These are phyloP conservation scores for Yamadazyma nakazawae DNA, from an alignment of 805 yeast genomes.

Conservation along the genomic window DNA sequence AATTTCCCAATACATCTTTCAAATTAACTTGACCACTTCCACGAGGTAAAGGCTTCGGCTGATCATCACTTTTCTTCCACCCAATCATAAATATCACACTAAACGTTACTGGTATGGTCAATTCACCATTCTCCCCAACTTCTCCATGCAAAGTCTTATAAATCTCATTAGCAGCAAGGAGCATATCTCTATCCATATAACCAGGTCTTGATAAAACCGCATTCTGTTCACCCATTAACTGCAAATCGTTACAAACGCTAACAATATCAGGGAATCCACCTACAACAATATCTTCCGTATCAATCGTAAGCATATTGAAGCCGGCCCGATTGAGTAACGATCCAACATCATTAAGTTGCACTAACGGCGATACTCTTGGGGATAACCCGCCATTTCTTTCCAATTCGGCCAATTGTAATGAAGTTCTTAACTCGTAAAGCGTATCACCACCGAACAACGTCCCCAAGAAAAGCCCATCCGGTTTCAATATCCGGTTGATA, in stretches of 20 bases:
- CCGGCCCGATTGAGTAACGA: slow-evolving; percentile 69
- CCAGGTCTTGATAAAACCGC: slow-evolving; percentile 52
- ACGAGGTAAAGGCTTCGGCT: slow-evolving; percentile 69
- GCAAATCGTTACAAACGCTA: slow-evolving; percentile 66
- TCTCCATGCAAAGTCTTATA: slow-evolving; percentile 72
- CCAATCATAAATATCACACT: slow-evolving; percentile 82
- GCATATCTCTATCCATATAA: slow-evolving; percentile 50
- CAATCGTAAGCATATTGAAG: slow-evolving; percentile 76
- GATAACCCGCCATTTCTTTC: slow-evolving; percentile 78
- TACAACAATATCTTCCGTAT: slow-evolving; percentile 78
- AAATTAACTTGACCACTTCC: slow-evolving; percentile 69
- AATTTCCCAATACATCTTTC: slow-evolving; percentile 51
- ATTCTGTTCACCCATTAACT: slow-evolving; percentile 82
- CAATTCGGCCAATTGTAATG: slow-evolving; percentile 77
- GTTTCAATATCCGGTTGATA: slow-evolving; percentile 58
- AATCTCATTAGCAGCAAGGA: slow-evolving; percentile 70
- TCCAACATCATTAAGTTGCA: slow-evolving; percentile 75
- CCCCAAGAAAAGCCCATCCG: slow-evolving; percentile 81
- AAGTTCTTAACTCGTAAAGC: slow-evolving; percentile 74
- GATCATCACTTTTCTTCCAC: slow-evolving; percentile 72
- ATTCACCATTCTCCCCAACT: slow-evolving; percentile 40
- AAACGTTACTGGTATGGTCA: slow-evolving; percentile 73
- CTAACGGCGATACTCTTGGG: slow-evolving; percentile 79
- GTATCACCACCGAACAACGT: slow-evolving; percentile 84
- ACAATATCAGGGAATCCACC: slow-evolving; percentile 69